Conservation (phyloP, 371 early-diverging fungal species). For the Mycotypha africana region DNA sequence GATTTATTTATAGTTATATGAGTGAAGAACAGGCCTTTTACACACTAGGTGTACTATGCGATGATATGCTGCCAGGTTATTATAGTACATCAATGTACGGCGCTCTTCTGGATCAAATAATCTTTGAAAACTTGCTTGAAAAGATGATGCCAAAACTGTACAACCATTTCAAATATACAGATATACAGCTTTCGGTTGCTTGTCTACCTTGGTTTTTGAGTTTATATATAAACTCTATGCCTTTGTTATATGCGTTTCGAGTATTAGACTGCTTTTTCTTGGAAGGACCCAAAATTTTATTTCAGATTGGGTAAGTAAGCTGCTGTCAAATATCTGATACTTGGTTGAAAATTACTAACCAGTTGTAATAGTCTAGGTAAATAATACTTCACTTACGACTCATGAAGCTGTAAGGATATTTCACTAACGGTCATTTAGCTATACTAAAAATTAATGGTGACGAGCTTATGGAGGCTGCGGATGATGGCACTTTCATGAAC, state of each 20-base stretch:
- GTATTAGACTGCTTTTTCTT: slow-evolving; percentile 92
- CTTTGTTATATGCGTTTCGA: slow-evolving; percentile 80
- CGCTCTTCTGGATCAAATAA: slow-evolving; percentile 90
- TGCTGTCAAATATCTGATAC: neutral
- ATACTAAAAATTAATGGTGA: slow-evolving; percentile 92
- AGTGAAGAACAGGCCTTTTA: slow-evolving; percentile 97
- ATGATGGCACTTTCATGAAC: slow-evolving; percentile 91
- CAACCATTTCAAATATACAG: slow-evolving; percentile 75
- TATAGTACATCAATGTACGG: slow-evolving; percentile 98
- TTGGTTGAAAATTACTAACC: neutral
- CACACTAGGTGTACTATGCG: slow-evolving; percentile 84
- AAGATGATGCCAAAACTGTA: slow-evolving; percentile 75
- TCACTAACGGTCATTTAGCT: too few species aligned
- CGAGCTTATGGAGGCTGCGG: slow-evolving; percentile 72
- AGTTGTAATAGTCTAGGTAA: slow-evolving; percentile 9
- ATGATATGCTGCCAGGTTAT: slow-evolving; percentile 89
- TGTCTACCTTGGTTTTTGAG: slow-evolving; percentile 96
- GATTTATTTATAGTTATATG: slow-evolving; percentile 74
- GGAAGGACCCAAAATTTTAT: slow-evolving; percentile 90
- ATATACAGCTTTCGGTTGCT: slow-evolving; percentile 93
- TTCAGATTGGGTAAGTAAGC: slow-evolving; percentile 76
- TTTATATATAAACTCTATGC: slow-evolving; percentile 91
- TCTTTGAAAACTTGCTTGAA: slow-evolving; percentile 85
- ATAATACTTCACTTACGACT: neutral
- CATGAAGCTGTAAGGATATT: neutral